Conservation (phyloP, 768 basidiomycete genomes). For the Amylocystis lapponica region DNA sequence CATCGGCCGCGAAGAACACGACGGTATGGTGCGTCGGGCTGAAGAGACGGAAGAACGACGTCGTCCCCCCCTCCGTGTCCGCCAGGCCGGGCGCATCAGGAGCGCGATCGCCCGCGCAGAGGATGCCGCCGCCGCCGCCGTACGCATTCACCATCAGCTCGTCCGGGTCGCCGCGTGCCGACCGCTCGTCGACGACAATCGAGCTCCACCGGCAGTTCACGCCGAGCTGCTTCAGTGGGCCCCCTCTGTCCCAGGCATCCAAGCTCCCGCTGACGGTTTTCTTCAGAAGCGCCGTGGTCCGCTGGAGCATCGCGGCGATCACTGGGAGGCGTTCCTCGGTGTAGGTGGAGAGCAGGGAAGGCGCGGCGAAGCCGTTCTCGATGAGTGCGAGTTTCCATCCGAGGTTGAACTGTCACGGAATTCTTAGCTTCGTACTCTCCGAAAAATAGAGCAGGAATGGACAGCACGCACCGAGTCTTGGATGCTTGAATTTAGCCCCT, state of each 20-base stretch:
- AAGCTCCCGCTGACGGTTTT: not conserved
- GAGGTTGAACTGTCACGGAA: slow-evolving; percentile 20
- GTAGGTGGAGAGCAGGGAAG: slow-evolving; percentile 23
- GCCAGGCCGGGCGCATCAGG: slow-evolving; percentile 36
- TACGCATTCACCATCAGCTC: slow-evolving; percentile 6
- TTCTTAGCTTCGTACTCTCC: no score
- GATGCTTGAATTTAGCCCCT: slow-evolving; percentile 25
- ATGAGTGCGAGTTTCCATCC: slow-evolving; percentile 27
- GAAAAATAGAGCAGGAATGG: not conserved
- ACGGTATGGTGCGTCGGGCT: slow-evolving; percentile 9
- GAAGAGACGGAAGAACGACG: slow-evolving; percentile 10
- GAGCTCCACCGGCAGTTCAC: slow-evolving; percentile 50
- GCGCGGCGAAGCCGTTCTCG: slow-evolving; percentile 18
- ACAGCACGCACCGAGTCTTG: slow-evolving; percentile 18
- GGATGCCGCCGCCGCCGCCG: slow-evolving; percentile 9
- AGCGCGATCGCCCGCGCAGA: slow-evolving; percentile 41
- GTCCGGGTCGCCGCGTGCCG: not conserved
- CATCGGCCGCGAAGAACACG: slow-evolving; percentile 7
- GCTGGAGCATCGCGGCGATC: slow-evolving; percentile 23
- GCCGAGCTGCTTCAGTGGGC: slow-evolving; percentile 35
- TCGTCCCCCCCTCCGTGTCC: not conserved
- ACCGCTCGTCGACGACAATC: slow-evolving; percentile 36
- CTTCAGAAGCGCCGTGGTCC: slow-evolving; percentile 14
- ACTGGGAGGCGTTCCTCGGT: slow-evolving; percentile 25
- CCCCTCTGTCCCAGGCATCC: not conserved